Evolutionary conservation across 1,284 basidiomycete genomes (phyloP).

Genomic region (Sutorius eximius): DNA sequence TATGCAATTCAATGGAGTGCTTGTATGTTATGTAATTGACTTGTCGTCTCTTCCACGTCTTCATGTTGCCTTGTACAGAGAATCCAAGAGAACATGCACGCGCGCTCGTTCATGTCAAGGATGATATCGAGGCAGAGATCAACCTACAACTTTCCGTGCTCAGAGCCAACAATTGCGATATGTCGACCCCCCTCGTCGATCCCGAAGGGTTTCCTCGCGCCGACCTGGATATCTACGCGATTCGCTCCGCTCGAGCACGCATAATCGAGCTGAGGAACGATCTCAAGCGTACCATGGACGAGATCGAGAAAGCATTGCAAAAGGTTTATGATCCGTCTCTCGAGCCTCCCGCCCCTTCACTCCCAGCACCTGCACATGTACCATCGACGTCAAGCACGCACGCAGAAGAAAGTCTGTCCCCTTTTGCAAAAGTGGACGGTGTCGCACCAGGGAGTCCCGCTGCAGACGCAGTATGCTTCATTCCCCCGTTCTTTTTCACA

Average conservation of each 20-base stretch:
- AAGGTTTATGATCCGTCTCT: conserved; percentile 58
- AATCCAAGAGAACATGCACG: conserved; percentile 54
- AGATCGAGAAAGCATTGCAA: conserved; percentile 68
- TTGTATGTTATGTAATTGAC: conserved; percentile 24
- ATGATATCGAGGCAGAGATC: conserved; percentile 64
- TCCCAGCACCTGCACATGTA: not conserved
- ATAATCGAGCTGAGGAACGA: conserved; percentile 82
- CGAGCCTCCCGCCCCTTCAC: conserved; percentile 8
- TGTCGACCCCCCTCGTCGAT: conserved; percentile 77
- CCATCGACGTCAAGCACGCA: not conserved
- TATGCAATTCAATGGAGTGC: too few relatives aligned
- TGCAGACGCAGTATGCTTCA: conserved; percentile 63
- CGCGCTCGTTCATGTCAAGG: conserved; percentile 59
- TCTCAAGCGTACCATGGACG: conserved; percentile 60
- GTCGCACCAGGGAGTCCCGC: conserved; percentile 80
- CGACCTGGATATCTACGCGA: conserved; percentile 81
- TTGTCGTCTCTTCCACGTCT: conserved; percentile 33
- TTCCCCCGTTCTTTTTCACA: not conserved
- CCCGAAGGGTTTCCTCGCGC: conserved; percentile 82
- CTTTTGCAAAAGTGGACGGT: conserved; percentile 78
- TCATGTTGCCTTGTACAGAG: conserved; percentile 42
- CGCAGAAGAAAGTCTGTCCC: conserved; percentile 29
- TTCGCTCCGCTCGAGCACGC: conserved; percentile 70
- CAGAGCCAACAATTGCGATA: conserved; percentile 54
- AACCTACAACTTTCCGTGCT: conserved; percentile 61